phyloP scores from a whole-genome alignment of 1,139 yeast species.

The Geotrichum carabidarum region DNA sequence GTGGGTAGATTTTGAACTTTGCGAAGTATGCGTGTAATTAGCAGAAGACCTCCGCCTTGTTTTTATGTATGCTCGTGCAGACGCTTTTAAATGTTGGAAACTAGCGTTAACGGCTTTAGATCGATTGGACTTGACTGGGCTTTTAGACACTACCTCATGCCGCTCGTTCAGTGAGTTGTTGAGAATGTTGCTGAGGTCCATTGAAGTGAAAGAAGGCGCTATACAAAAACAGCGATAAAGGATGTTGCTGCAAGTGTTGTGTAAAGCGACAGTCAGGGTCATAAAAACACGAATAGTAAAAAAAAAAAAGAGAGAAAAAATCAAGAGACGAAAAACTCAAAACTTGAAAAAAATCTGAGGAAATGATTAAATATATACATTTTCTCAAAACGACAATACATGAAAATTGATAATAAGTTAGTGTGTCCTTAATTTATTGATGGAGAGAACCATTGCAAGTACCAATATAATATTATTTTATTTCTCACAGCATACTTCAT shows the following conservation, averaged over 20 bases:
- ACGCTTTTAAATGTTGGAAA: too few species aligned
- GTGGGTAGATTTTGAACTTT: background rate
- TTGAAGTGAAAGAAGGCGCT: background rate
- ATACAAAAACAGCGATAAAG: background rate
- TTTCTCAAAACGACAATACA: background rate
- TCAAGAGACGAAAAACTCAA: slow-evolving; percentile 10
- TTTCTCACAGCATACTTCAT: too few species aligned
- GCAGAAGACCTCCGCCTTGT: background rate
- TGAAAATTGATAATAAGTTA: background rate
- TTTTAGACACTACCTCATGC: background rate
- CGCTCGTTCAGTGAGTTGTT: slow-evolving; percentile 11
- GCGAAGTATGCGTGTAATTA: background rate
- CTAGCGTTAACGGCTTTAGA: background rate
- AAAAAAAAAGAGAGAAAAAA: slow-evolving; percentile 4
- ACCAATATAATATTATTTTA: too few species aligned
- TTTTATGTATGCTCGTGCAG: too few species aligned
- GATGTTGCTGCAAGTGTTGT: background rate
- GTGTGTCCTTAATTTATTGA: too few species aligned
- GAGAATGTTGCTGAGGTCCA: slow-evolving; percentile 17
- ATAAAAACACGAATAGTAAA: background rate
- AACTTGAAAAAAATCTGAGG: background rate
- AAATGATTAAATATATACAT: slow-evolving; percentile 7
- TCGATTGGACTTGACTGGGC: background rate
- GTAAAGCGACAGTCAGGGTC: background rate
- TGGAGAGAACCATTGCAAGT: too few species aligned